phyloP scores from a whole-genome alignment of 768 basidiomycete genomes.

The Paxillus rubicundulus region DNA sequence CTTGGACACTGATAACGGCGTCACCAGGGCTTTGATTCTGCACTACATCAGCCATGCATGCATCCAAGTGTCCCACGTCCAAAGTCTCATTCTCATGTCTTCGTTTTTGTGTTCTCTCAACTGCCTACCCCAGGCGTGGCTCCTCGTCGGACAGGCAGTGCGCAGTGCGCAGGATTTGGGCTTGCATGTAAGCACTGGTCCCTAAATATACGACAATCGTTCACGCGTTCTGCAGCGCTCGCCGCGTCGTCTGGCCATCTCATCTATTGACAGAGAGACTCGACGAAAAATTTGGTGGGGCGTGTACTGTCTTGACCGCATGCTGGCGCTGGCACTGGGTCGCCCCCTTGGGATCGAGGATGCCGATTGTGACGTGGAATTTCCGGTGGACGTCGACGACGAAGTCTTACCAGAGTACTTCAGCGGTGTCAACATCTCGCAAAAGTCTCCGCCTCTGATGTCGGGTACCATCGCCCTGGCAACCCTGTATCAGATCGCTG shows the following conservation, averaged over 20 bases:
- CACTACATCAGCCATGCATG: constrained; percentile 91
- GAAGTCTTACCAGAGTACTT: constrained; percentile 71
- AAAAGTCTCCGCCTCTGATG: constrained; percentile 69
- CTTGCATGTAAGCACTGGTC: constrained; percentile 68
- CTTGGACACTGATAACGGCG: not conserved
- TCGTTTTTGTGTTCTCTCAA: constrained; percentile 92
- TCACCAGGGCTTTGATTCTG: constrained; percentile 73
- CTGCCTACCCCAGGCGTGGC: constrained; percentile 92
- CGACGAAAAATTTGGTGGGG: constrained; percentile 94
- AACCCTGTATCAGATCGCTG: constrained; percentile 81
- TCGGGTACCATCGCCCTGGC: constrained; percentile 74
- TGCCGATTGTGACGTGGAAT: constrained; percentile 85
- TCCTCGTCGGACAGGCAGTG: constrained; percentile 87
- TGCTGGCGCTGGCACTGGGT: constrained; percentile 88
- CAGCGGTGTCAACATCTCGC: constrained; percentile 55
- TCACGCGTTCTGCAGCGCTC: constrained; percentile 58
- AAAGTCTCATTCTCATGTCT: constrained; percentile 85
- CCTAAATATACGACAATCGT: constrained; percentile 6
- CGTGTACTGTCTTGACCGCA: constrained; percentile 85
- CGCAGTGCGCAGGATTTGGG: constrained; percentile 89
- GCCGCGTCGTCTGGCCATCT: constrained; percentile 66
- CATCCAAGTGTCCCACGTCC: constrained; percentile 83
- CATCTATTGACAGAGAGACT: constrained; percentile 82
- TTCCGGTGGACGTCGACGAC: constrained; percentile 82
- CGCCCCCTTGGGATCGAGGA: constrained; percentile 88